These are phyloP conservation scores for Paramecium biaurelia DNA, from an alignment of 73 alveolate species.

Conservation along the genomic window DNA sequence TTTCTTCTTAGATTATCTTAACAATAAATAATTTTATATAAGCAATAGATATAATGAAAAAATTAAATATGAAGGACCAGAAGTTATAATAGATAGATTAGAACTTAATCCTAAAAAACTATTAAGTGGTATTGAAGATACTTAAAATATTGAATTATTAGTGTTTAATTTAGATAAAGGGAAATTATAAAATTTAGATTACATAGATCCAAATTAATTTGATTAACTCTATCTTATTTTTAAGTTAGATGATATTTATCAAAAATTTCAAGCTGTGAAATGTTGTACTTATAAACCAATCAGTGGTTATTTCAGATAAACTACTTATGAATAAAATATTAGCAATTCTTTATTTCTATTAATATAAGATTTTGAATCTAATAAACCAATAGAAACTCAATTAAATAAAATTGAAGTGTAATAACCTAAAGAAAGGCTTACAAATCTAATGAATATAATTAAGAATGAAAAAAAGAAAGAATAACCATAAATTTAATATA, in stretches of 20 bases:
- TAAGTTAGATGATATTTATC: not conserved
- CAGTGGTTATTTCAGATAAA: not conserved
- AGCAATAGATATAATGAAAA: not conserved
- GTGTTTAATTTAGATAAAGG: not conserved
- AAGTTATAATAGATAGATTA: not conserved
- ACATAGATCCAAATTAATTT: not conserved
- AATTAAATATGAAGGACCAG: not conserved
- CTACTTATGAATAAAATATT: not conserved
- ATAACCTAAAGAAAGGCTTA: not conserved
- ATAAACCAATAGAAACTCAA: not conserved
- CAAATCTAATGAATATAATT: not conserved
- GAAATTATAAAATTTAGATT: not conserved
- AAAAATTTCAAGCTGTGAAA: not conserved
- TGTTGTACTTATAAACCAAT: not conserved
- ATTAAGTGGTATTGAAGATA: not conserved
- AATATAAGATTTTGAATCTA: not conserved
- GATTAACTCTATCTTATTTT: not conserved
- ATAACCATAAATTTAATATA: not conserved
- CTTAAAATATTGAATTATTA: not conserved
- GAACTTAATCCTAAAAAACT: not conserved
- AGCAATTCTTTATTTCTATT: not conserved
- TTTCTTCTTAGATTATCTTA: not conserved
- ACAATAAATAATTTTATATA: not conserved
- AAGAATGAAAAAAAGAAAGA: not conserved
- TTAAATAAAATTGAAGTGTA: not conserved